These are phyloP conservation scores for Salvia sclarea DNA, from an alignment of 305 asterid genomes.

Conservation along the genomic window DNA sequence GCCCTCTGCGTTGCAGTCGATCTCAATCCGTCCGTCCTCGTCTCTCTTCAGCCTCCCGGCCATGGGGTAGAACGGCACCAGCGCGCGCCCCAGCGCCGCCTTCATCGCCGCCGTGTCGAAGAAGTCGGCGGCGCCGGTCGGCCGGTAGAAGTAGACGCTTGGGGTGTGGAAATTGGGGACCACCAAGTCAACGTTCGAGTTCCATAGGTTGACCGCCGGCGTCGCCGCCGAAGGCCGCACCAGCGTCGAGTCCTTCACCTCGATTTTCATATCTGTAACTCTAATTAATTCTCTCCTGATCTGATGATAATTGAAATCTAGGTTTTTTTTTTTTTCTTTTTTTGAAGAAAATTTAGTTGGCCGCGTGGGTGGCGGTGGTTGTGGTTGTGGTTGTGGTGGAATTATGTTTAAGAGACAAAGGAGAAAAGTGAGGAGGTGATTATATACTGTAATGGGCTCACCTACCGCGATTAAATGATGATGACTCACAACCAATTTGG, in stretches of 20 bases:
- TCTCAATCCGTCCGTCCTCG: conserved; percentile 75
- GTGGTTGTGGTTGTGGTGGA: not conserved
- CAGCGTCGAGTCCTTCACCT: conserved; percentile 51
- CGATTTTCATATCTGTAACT: conserved; percentile 51
- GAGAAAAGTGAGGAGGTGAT: not conserved
- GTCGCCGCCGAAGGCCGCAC: conserved; percentile 66
- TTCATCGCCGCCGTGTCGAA: conserved; percentile 60
- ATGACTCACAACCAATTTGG: conserved; percentile 1
- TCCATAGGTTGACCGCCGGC: conserved; percentile 58
- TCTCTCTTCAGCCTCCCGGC: conserved; percentile 74
- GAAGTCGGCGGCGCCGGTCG: conserved; percentile 49
- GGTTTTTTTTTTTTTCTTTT: not conserved
- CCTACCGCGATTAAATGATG: conserved; percentile 40
- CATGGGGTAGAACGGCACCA: conserved; percentile 83
- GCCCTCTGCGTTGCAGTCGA: conserved; percentile 75
- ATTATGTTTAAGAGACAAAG: not conserved
- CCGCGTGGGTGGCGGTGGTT: not conserved
- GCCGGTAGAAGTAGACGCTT: conserved; percentile 74
- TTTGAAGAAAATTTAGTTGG: not conserved
- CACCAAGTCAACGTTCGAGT: conserved; percentile 76
- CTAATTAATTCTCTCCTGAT: too few species aligned
- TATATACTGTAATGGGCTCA: conserved; percentile 26
- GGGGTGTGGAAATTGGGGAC: conserved; percentile 88
- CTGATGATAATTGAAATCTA: not conserved
- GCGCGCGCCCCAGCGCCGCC: conserved; percentile 63